phyloP scores from a whole-genome alignment of 192 early-diverging fungal species.

The Rhizoclosmatium sp. region DNA sequence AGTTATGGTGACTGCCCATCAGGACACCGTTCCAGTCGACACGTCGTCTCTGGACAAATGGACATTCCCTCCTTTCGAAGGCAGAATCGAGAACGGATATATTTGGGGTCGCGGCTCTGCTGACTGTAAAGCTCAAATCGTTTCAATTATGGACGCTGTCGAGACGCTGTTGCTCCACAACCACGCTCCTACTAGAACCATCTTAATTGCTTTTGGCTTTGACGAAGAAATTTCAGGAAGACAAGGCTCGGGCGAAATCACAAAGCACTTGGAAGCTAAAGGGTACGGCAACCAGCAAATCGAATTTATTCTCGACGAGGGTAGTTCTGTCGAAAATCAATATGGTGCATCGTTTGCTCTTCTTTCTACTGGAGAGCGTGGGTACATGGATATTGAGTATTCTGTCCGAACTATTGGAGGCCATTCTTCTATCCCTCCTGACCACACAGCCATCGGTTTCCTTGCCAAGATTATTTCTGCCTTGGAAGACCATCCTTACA shows the following conservation, averaged over 20 bases:
- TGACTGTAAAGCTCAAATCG: slow-evolving; percentile 37
- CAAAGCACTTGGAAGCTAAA: slow-evolving; percentile 13
- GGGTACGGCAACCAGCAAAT: slow-evolving; percentile 30
- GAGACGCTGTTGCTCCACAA: slow-evolving; percentile 32
- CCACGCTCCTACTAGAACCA: slow-evolving; percentile 38
- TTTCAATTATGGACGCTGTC: slow-evolving; percentile 31
- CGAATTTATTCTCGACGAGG: slow-evolving; percentile 50
- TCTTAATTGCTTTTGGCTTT: slow-evolving; percentile 50
- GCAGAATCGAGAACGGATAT: slow-evolving; percentile 35
- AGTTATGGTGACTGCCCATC: slow-evolving; percentile 43
- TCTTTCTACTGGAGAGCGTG: slow-evolving; percentile 43
- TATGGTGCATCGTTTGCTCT: slow-evolving; percentile 38
- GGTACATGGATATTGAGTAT: slow-evolving; percentile 45
- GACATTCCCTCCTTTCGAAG: slow-evolving; percentile 46
- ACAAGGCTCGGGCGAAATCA: slow-evolving; percentile 5
- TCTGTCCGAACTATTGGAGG: slow-evolving; percentile 41
- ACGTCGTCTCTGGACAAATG: slow-evolving; percentile 35
- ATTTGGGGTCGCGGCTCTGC: slow-evolving; percentile 50
- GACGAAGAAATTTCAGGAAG: slow-evolving; percentile 54
- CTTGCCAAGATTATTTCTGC: slow-evolving; percentile 24
- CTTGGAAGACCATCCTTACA: slow-evolving; percentile 38
- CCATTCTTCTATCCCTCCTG: slow-evolving; percentile 48
- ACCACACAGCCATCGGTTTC: slow-evolving; percentile 45
- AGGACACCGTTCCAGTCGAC: slow-evolving; percentile 48
- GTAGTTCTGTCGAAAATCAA: slow-evolving; percentile 29